Base-by-base conservation (phyloP, 2,329 filamentous ascomycete species). In the Aschersonia sp. region DNA sequence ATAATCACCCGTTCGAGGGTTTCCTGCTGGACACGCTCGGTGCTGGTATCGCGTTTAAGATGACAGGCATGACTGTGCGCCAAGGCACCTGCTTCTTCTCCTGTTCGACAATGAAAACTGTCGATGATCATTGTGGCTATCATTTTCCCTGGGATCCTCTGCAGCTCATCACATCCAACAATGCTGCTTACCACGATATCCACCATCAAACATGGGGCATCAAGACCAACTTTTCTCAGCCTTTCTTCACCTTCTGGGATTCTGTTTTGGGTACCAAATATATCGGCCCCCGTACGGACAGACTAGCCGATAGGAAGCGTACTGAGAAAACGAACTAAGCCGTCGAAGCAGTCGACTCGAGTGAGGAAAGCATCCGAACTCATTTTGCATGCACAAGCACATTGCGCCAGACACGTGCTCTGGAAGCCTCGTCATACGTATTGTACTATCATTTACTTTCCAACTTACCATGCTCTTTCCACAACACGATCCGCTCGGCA, bases 171-270 rank as follows among this genome's bases (percentile, higher is more conserved):
- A 94, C 89, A 43, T 84, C 84, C 62, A 97, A 98, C 72, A 95
- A 97, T 56, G 90, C 92, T 30, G 83, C 82, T 37, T 98, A 97
- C 66, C 92, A 98, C 61, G 92, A 98, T 60, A 90, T 98, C 50
- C 92, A 98, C 66, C 92, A 98, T 68, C 92, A 98, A 67, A 94
- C 86, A 66, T 97, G 90, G 89, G 92, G 92, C 49, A 95, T 98
- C 74, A 98, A 97, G 76, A 85, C 83, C 53, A 94, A 94, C 67
- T 94, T 87, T 64, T 84, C 82, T 5, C 87, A 94, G 65, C 87
- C 87, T 4, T 94, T 89, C 69, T 95, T 97, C 68, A 95, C 85
- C 44, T 88, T 95, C 67, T 97, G 92, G 87, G 92, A 98, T 62
- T 73, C 77, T 44, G 60, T 88, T 31, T 71, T 95, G 29, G 81